Percentiles rank a stretch among this genome's conserved stretches.
Evolutionary conservation across 306 rosid species (phyloP).

Genomic region (Hylodesmum podocarpum): DNA sequence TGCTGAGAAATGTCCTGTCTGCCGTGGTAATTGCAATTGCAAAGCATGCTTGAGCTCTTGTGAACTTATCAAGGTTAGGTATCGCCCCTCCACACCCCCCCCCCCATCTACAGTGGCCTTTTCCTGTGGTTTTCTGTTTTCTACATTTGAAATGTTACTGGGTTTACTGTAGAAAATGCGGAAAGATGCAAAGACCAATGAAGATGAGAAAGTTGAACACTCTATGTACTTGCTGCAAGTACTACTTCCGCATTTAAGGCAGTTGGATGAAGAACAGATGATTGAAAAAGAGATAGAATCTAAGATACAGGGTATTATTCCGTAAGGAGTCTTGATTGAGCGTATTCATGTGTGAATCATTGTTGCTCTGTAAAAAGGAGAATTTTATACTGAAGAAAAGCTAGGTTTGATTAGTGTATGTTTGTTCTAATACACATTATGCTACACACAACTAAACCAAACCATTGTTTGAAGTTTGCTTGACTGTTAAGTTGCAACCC

Average conservation of each 20-base stretch:
- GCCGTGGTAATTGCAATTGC: constrained; percentile 82
- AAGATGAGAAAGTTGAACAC: constrained; percentile 26
- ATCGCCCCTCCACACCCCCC: too few relatives aligned
- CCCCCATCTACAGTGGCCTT: background rate
- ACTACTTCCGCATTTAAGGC: constrained; percentile 63
- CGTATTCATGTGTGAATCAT: background rate
- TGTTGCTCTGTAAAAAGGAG: background rate
- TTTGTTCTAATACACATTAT: background rate
- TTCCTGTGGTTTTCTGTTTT: background rate
- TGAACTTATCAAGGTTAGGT: constrained; percentile 42
- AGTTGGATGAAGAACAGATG: constrained; percentile 61
- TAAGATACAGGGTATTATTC: constrained; percentile 55
- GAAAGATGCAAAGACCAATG: background rate
- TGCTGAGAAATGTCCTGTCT: constrained; percentile 73
- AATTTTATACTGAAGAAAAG: background rate
- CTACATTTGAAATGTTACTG: background rate
- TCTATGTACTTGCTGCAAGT: constrained; percentile 50
- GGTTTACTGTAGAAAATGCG: constrained; percentile 36
- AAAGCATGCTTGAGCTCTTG: constrained; percentile 65
- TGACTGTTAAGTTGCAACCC: background rate
- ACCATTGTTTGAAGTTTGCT: background rate
- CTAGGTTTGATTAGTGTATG: background rate
- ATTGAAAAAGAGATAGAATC: constrained; percentile 64
- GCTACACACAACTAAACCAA: background rate
- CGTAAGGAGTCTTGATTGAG: background rate